Evolutionary conservation across 1,284 basidiomycete genomes (phyloP), one percentile per base, ranked within the genome.

Genomic region (Lignosus rhinocerotis): DNA sequence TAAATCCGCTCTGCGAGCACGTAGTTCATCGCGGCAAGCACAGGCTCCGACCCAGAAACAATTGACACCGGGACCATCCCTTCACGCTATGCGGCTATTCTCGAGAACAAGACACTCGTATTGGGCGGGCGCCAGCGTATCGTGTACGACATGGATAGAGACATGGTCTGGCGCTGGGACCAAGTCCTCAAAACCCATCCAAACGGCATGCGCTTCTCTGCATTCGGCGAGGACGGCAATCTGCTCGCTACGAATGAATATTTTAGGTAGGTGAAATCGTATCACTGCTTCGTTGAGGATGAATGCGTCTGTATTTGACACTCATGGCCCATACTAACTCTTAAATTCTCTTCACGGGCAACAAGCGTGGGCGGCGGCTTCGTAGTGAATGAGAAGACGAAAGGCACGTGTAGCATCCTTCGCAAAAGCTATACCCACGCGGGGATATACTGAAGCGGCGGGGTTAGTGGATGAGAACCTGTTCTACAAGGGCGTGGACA

Each of bases 401-500:
- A 93, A 78, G 86, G 90, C 85, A 50, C 43, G 46, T 21, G 34
- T 9, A 31, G 43, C 39, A 6, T 25, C 38, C n/a, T 19, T 32
- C 17, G 43, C 7, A 31, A 10, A 6, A 9, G 30, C 44, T 21
- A n/a, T 41, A 9, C 16, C 14, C 46, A n/a, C 16, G 31, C 25
- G 44, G 47, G 31, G n/a, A n/a, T 16, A 42, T 41, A 38, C 59
- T 60, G 31, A 49, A 44, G 25, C 34, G 62, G 34, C 45, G 53
- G 48, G 34, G 7, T 47, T 73, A 92, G 87, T 92, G 66, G 89
- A 94, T 68, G 96, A 98, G 76, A 98, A 98, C 72, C 73, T 98
- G 63, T 98, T 94, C 73, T 98, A 98, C 81, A 94, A 94, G 72
- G 88, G 93, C n/a, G 91, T 96, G n/a, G 85, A 94, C 70, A 92